Conservation (phyloP, 1,284 basidiomycete species). For the Cryptococcus neoformans region DNA sequence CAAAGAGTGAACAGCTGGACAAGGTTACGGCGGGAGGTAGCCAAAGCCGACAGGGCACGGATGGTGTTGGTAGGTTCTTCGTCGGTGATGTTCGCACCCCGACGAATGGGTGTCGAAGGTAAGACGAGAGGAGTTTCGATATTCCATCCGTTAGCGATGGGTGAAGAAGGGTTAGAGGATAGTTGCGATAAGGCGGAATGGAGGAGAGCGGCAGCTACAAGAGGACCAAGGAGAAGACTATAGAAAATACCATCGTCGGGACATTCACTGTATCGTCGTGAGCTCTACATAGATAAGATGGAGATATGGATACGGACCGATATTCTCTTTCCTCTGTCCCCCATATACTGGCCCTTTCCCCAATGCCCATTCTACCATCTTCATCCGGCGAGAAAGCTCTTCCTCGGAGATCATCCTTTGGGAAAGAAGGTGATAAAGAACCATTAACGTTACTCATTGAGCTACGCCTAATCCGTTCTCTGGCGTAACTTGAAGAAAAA, state of each 20-base stretch:
- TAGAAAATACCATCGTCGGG: slow-evolving; percentile 79
- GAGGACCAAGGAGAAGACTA: slow-evolving; percentile 70
- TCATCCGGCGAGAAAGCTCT: slow-evolving; percentile 10
- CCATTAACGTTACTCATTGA: neutral
- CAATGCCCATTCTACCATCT: slow-evolving; percentile 21
- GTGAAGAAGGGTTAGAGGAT: slow-evolving; percentile 26
- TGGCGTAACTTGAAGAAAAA: neutral
- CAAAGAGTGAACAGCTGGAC: slow-evolving; percentile 75
- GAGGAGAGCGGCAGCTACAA: slow-evolving; percentile 65
- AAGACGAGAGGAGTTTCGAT: slow-evolving; percentile 64
- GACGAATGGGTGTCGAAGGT: slow-evolving; percentile 37
- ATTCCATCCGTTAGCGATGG: slow-evolving; percentile 63
- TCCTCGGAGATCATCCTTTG: slow-evolving; percentile 13
- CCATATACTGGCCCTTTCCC: slow-evolving; percentile 43
- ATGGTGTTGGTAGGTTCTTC: slow-evolving; percentile 45
- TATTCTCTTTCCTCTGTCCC: slow-evolving; percentile 49
- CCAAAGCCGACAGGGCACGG: slow-evolving; percentile 60
- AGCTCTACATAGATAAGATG: too few species aligned
- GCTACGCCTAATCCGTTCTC: slow-evolving; percentile 13
- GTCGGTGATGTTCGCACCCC: slow-evolving; percentile 2
- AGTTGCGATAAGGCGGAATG: slow-evolving; percentile 53
- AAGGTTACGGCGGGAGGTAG: slow-evolving; percentile 67
- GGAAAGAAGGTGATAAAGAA: neutral
- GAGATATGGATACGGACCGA: slow-evolving; percentile 24
- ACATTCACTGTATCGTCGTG: slow-evolving; percentile 58